These are phyloP conservation scores for Talaromyces adpressus DNA, from an alignment of 495 filamentous ascomycete genomes.

Conservation along the genomic window DNA sequence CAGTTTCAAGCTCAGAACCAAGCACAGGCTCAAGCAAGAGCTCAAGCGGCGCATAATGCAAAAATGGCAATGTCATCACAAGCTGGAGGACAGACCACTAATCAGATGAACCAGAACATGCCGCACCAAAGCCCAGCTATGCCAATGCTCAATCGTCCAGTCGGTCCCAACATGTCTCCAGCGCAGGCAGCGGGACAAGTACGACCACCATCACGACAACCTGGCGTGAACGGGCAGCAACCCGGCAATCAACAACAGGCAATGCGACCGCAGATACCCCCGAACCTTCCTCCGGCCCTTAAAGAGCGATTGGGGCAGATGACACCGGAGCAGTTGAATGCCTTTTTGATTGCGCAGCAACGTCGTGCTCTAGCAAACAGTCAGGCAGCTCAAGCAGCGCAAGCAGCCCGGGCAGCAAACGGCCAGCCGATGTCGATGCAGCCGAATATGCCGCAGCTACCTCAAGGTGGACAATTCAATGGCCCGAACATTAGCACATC, in stretches of 20 bases:
- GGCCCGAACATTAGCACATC: slow-evolving; percentile 27
- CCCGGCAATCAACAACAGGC: slow-evolving; percentile 23
- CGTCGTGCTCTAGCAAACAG: slow-evolving; percentile 23
- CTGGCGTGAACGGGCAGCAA: slow-evolving; percentile 26
- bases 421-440: slow-evolving; percentile 26
- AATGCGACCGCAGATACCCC: slow-evolving; percentile 31
- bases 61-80: slow-evolving; percentile 40
- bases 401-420: slow-evolving; percentile 12
- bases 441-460: slow-evolving; percentile 23
- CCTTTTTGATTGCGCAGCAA: slow-evolving; percentile 29
- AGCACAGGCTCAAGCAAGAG: slow-evolving; percentile 29
- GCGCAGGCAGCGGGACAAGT: slow-evolving; percentile 29
- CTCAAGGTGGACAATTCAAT: slow-evolving; percentile 33
- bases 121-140: slow-evolving; percentile 48
- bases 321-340: slow-evolving; percentile 27
- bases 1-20: slow-evolving; percentile 30
- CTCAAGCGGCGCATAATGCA: slow-evolving; percentile 40
- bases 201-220: slow-evolving; percentile 31
- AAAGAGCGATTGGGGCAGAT: slow-evolving; percentile 30
- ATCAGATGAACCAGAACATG: slow-evolving; percentile 32
- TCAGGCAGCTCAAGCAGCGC: slow-evolving; percentile 19
- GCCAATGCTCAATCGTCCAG: slow-evolving; percentile 53
- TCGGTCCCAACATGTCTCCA: slow-evolving; percentile 43
- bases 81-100: slow-evolving; percentile 22
- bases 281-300: slow-evolving; percentile 25